Conservation (phyloP, 164 flowering plant genomes). For the Tetracentron sinense region DNA sequence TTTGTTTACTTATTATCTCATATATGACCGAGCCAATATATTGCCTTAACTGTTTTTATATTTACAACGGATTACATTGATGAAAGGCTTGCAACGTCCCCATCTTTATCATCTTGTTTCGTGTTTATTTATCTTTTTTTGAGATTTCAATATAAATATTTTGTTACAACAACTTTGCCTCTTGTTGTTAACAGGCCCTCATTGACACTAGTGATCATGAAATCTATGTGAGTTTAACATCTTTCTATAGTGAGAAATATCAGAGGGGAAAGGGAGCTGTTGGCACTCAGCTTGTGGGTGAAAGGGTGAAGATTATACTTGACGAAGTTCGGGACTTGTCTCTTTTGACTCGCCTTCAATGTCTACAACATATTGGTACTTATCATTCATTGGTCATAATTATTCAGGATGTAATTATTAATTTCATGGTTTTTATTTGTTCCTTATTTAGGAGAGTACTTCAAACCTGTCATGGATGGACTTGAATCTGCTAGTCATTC, state of each 20-base stretch:
- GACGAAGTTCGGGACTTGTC: constrained; percentile 68
- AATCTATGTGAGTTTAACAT: constrained; percentile 59
- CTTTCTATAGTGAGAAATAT: constrained; percentile 43
- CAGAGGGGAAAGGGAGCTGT: constrained; percentile 56
- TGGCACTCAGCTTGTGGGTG: constrained; percentile 79
- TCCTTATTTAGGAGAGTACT: constrained; percentile 60
- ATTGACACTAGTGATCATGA: constrained; percentile 75
- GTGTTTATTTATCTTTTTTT: background rate
- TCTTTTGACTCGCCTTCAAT: constrained; percentile 57
- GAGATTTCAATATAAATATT: background rate
- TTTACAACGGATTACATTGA: no score
- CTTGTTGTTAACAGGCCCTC: constrained; percentile 58
- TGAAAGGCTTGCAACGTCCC: no score
- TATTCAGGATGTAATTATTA: background rate
- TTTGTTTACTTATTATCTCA: no score
- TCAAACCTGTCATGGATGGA: constrained; percentile 62
- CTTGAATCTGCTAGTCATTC: constrained; percentile 44
- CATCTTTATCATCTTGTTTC: no score
- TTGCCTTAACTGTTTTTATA: no score
- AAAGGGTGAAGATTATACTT: constrained; percentile 82
- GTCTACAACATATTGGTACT: constrained; percentile 74
- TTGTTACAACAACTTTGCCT: background rate
- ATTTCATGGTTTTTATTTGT: background rate
- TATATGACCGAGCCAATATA: no score
- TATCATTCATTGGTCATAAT: background rate